Evolutionary conservation across 257 asterid genomes (phyloP), one percentile per base, ranked within the genome.

Genomic region (Henckelia pumila): DNA sequence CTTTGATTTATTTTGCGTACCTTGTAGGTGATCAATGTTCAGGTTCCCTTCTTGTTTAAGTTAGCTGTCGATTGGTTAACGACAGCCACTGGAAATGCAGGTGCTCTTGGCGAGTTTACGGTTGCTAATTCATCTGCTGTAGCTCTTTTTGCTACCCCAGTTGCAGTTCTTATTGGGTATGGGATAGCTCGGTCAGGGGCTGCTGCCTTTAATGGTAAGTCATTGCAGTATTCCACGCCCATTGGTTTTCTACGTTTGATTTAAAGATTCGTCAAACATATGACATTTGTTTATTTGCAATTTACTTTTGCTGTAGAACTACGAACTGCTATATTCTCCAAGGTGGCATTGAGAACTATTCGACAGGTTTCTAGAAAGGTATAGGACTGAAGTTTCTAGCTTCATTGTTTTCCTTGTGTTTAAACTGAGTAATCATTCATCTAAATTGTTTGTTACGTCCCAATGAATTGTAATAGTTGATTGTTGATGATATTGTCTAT

Each of bases 1-100:
- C 24, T 64, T 40, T 70, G 50, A 16, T 9, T 69, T 44, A 62
- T 66, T 35, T 59, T 29, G 35, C 57, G 68, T 64, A 71, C 62
- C 77, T 64, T 74, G 72, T 81, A 94, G 99, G 99, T 94, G 67
- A 59, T 94, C 71, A 94, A 91, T 81, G 96, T 94, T 75, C 99
- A 94, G 84, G 99, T 91, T 68, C 99, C 99, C 8, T 88, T 94
- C 85, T 82, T 94, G 87, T 91, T 94, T 78, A 94, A 94, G 86
- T 82, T 91, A 40, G 91, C 99, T n/a, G 95, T 94, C 75, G 99
- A 94, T 75, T 88, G 96, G 95, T 75, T 94, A 67, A 77, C 95
- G 53, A 78, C 92, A 23, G 81, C 85, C 32, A 73, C 96, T 2
- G 96, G 97, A 66, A 88, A 80, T 75, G 82, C 99, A 10, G 77